Percentiles rank a stretch among this genome's conserved stretches.
Evolutionary conservation across 768 basidiomycete species (phyloP).

Genomic region (Boletus barrowsii): DNA sequence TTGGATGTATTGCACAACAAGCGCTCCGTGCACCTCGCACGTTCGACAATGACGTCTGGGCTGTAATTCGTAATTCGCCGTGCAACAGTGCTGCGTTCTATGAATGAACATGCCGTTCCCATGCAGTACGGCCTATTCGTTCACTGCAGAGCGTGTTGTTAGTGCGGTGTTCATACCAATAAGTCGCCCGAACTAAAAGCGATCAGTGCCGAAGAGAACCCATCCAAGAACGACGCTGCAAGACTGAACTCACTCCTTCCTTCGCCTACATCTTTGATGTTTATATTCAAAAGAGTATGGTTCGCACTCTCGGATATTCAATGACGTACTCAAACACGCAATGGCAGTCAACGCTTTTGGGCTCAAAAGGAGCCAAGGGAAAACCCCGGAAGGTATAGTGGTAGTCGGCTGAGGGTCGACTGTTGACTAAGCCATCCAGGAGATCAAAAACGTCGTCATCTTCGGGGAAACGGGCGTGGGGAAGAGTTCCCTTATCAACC

Average conservation of each 20-base stretch:
- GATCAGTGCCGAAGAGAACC: background rate
- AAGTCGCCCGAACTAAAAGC: conserved; percentile 8
- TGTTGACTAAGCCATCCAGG: background rate
- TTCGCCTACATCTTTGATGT: background rate
- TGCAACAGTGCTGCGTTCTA: background rate
- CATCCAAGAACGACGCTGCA: background rate
- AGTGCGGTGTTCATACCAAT: conserved; percentile 7
- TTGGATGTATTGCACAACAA: background rate
- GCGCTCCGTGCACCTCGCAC: background rate
- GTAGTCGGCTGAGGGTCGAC: background rate
- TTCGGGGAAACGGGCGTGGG: conserved; percentile 25
- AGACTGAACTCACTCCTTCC: background rate
- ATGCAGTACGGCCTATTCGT: background rate
- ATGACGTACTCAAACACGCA: background rate
- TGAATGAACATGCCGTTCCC: background rate
- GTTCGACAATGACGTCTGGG: background rate
- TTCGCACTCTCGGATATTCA: background rate
- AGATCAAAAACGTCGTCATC: conserved; percentile 17
- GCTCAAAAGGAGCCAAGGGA: background rate
- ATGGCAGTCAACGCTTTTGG: background rate
- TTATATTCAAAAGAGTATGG: conserved; percentile 4
- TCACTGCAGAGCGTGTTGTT: conserved; percentile 2
- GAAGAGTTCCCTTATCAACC: conserved; percentile 24
- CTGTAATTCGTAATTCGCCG: background rate
- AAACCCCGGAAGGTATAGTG: conserved; percentile 11